Evolutionary conservation across 2,329 filamentous ascomycete genomes (phyloP), one percentile per base, ranked within the genome.

Genomic region (Fusarium gaditjirri): DNA sequence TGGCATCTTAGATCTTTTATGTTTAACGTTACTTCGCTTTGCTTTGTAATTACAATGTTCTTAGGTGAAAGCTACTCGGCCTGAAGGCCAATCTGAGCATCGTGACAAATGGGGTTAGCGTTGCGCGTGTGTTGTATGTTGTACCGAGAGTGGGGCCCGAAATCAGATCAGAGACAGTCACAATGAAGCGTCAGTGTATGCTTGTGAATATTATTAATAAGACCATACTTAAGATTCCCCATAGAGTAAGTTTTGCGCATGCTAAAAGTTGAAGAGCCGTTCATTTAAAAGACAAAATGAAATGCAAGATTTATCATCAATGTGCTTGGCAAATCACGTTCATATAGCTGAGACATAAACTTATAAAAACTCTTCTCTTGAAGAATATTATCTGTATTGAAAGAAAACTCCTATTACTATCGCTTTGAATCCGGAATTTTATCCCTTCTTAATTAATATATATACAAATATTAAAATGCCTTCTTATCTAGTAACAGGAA

Each of bases 161-260:
- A 17, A 49, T 9, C 29, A 11, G 3, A 10, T 23, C 16, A 23
- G 9, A 11, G 1, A 17, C 21, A 0, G 6, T 13, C 2, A 49
- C 6, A 23, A 13, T 5, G n/a, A 23, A 13, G 16, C 8, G 12
- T 23, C 11, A 12, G n/a, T 9, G 7, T 17, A 7, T 7, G 29
- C 29, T 33, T 33, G 14, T n/a, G 0, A 13, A 21, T 7, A 27
- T 25, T 46, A 19, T 8, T 46, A 9, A 31, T 12, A 0, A 11
- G 19, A 6, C 19, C 6, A 0, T n/a, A 3, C 19, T 13, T n/a
- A 2, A 0, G 2, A 29, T 29, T 3, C 7, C 27, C 3, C 1
- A 33, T 2, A 16, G 6, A 6, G 52, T 4, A 23, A 21, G 8
- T 23, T 31, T 33, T 55, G 17, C 38, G 38, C 52, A 43, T 19